A percentile compares a stretch with the other conserved stretches of the same genome.
Conservation (phyloP, 768 basidiomycete species). For the Floccularia luteovirens region DNA sequence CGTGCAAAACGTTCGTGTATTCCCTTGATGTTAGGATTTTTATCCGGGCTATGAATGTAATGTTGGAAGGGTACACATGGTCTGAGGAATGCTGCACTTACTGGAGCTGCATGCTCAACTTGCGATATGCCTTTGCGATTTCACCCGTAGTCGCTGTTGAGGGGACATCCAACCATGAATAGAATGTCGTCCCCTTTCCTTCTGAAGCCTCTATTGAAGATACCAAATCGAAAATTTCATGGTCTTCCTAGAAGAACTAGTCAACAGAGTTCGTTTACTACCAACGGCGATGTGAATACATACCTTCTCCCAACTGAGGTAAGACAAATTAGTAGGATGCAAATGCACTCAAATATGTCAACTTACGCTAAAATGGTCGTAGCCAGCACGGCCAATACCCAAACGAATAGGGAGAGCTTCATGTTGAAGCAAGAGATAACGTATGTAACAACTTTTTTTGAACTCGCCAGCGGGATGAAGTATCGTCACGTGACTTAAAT, state of each 20-base stretch:
- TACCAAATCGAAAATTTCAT: slow-evolving; percentile 95
- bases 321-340: slow-evolving; percentile 6
- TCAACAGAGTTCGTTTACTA: background rate
- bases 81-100: slow-evolving; percentile 30
- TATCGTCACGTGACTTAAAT: background rate
- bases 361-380: slow-evolving; percentile 53
- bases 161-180: slow-evolving; percentile 85
- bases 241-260: slow-evolving; percentile 60
- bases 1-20: slow-evolving; percentile 89
- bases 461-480: background rate
- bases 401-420: slow-evolving; percentile 40
- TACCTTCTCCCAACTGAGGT: slow-evolving; percentile 66
- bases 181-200: slow-evolving; percentile 94
- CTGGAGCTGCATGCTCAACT: slow-evolving; percentile 87
- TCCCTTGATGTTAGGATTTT: slow-evolving; percentile 80
- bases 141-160: slow-evolving; percentile 66
- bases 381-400: slow-evolving; percentile 43
- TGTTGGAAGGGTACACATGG: background rate
- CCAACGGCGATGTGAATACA: slow-evolving; percentile 5
- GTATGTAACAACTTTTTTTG: background rate
- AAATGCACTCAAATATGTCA: background rate
- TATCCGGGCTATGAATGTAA: slow-evolving; percentile 70
- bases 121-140: slow-evolving; percentile 87
- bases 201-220: slow-evolving; percentile 73
- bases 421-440: slow-evolving; percentile 24